Percentiles rank a stretch among this genome's conserved stretches.
Evolutionary conservation across 306 rosid genomes (phyloP).

Genomic region (Trifolium fragiferum): DNA sequence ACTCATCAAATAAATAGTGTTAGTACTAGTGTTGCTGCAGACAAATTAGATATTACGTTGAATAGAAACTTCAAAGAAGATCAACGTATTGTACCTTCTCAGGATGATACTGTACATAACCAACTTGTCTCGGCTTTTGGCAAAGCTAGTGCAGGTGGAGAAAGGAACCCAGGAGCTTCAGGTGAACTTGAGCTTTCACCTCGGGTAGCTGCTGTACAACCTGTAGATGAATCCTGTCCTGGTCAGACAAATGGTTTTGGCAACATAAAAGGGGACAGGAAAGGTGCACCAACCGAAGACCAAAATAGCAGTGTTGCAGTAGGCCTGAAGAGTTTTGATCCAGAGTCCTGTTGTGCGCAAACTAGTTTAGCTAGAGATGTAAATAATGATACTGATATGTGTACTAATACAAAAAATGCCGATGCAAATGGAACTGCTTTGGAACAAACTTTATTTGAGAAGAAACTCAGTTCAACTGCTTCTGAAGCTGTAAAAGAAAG

Average conservation of each 20-base stretch:
- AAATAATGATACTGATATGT: constrained; percentile 71
- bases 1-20: constrained; percentile 48
- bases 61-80: constrained; percentile 52
- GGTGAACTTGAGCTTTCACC: constrained; percentile 51
- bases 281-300: constrained; percentile 59
- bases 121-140: constrained; percentile 51
- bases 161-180: constrained; percentile 49
- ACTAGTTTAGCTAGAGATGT: constrained; percentile 87
- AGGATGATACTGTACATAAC: constrained; percentile 47
- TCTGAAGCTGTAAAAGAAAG: constrained; percentile 55
- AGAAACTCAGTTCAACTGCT: constrained; percentile 46
- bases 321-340: constrained; percentile 63
- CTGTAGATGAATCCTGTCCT: constrained; percentile 60
- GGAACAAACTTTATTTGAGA: constrained; percentile 58
- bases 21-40: constrained; percentile 56
- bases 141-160: constrained; percentile 55
- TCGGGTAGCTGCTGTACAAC: constrained; percentile 49
- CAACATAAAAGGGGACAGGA: constrained; percentile 60
- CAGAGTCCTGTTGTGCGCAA: constrained; percentile 64
- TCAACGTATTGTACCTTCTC: constrained; percentile 52
- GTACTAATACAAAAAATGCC: constrained; percentile 53
- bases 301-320: constrained; percentile 61
- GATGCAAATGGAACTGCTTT: constrained; percentile 57
- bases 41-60: constrained; percentile 54
- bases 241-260: constrained; percentile 69